Evolutionary conservation across 1,139 yeast species (phyloP).

Genomic region (Kodamaea derodonti): DNA sequence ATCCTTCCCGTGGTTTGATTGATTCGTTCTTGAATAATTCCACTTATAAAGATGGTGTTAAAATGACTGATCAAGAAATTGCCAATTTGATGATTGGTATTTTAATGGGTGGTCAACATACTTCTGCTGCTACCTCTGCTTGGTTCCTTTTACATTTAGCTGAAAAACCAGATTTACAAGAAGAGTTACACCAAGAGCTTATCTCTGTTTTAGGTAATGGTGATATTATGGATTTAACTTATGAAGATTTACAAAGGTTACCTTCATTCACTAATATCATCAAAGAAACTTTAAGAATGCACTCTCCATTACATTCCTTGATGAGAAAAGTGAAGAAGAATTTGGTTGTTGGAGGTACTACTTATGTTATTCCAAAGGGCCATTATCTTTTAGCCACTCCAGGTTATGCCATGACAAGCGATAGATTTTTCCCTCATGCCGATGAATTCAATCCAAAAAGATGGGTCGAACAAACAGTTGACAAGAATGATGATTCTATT

Average conservation of each 20-base stretch:
- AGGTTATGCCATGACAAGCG: slow-evolving; percentile 80
- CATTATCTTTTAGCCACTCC: slow-evolving; percentile 91
- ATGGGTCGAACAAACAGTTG: slow-evolving; percentile 54
- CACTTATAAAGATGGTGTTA: slow-evolving; percentile 87
- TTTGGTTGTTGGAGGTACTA: slow-evolving; percentile 75
- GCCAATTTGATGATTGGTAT: slow-evolving; percentile 93
- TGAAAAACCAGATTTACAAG: slow-evolving; percentile 78
- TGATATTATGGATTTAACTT: slow-evolving; percentile 53
- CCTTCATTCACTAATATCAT: slow-evolving; percentile 77
- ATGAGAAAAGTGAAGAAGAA: slow-evolving; percentile 86
- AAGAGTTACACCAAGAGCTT: slow-evolving; percentile 74
- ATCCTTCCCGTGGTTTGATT: slow-evolving; percentile 78
- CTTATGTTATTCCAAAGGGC: slow-evolving; percentile 81
- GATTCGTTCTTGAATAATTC: slow-evolving; percentile 81
- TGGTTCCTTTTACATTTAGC: slow-evolving; percentile 93
- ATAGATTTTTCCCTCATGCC: slow-evolving; percentile 74
- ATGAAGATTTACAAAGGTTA: slow-evolving; percentile 80
- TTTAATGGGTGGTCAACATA: slow-evolving; percentile 99
- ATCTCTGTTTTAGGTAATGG: slow-evolving; percentile 50
- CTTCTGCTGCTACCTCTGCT: slow-evolving; percentile 93
- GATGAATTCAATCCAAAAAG: slow-evolving; percentile 74
- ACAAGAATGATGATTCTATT: slow-evolving; percentile 43
- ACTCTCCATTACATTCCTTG: slow-evolving; percentile 93
- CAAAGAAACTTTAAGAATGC: slow-evolving; percentile 92
- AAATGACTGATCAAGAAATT: slow-evolving; percentile 92